phyloP scores from a whole-genome alignment of 108 stramenopile genomes.

The Skeletonema menzelii region DNA sequence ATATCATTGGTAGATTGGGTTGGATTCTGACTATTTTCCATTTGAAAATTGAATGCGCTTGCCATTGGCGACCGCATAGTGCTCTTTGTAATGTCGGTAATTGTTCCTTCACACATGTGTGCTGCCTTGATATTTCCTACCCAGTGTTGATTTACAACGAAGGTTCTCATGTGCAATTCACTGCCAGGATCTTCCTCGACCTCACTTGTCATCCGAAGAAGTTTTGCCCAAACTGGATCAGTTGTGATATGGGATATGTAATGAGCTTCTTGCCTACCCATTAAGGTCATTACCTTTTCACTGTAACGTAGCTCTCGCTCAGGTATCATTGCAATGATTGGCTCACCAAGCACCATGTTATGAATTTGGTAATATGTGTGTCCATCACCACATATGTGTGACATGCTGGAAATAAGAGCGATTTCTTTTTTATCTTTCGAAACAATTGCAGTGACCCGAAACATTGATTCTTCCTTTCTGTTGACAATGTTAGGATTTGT shows the following conservation, averaged over 20 bases:
- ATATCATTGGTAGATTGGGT: slow-evolving; percentile 44
- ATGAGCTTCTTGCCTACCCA: slow-evolving; percentile 48
- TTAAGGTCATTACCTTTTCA: slow-evolving; percentile 35
- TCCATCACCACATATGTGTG: slow-evolving; percentile 43
- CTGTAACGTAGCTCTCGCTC: slow-evolving; percentile 31
- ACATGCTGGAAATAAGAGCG: slow-evolving; percentile 39
- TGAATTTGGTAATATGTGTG: slow-evolving; percentile 48
- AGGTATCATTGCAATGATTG: slow-evolving; percentile 25
- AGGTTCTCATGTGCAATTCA: slow-evolving; percentile 27
- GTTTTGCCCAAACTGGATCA: slow-evolving; percentile 43
- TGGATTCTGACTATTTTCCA: slow-evolving; percentile 21
- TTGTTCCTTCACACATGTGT: slow-evolving; percentile 15
- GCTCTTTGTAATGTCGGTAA: slow-evolving; percentile 19
- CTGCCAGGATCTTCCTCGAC: slow-evolving; percentile 16
- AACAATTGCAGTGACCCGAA: slow-evolving; percentile 33
- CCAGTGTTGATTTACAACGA: slow-evolving; percentile 26
- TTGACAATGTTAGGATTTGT: slow-evolving; percentile 29
- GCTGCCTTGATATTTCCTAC: slow-evolving; percentile 42
- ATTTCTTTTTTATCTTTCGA: slow-evolving; percentile 11
- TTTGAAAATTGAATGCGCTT: slow-evolving; percentile 4
- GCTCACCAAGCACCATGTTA: slow-evolving; percentile 37
- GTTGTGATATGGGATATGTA: slow-evolving; percentile 39
- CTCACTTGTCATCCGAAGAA: slow-evolving; percentile 11
- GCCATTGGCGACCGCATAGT: slow-evolving; percentile 40
- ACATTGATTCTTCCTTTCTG: slow-evolving; percentile 39